Evolutionary conservation across 371 early-diverging fungal genomes (phyloP).

Genomic region (Circinella minor): DNA sequence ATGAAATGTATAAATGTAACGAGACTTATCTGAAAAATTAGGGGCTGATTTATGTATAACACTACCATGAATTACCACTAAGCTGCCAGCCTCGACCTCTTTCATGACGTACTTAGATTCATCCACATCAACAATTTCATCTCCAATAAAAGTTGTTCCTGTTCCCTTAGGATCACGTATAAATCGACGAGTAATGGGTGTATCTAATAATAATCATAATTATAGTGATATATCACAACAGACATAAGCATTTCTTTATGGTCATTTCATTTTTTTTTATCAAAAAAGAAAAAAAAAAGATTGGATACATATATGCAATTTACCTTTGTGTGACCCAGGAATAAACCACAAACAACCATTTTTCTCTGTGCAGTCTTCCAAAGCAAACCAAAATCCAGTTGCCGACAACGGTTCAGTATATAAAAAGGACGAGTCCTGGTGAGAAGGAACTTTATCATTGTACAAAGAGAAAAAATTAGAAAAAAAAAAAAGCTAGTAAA

Average conservation of each 20-base stretch:
- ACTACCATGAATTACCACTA: slow-evolving; percentile 91
- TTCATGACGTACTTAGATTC: slow-evolving; percentile 43
- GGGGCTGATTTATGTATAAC: slow-evolving; percentile 85
- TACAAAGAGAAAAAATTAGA: no score
- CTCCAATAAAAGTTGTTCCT: slow-evolving; percentile 65
- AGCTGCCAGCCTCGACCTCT: slow-evolving; percentile 55
- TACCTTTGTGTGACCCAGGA: slow-evolving; percentile 86
- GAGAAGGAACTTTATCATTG: slow-evolving; percentile 60
- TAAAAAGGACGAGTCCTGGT: slow-evolving; percentile 92
- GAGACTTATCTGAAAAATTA: slow-evolving; percentile 77
- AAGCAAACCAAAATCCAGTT: slow-evolving; percentile 91
- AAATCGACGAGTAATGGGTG: slow-evolving; percentile 77
- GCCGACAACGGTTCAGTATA: slow-evolving; percentile 89
- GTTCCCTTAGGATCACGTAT: slow-evolving; percentile 61
- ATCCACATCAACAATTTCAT: slow-evolving; percentile 38
- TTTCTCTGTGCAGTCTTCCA: slow-evolving; percentile 87
- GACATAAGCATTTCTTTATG: no score
- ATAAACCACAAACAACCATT: slow-evolving; percentile 92
- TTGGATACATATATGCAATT: background rate
- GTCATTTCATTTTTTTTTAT: background rate
- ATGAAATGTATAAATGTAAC: slow-evolving; percentile 95
- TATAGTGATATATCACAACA: background rate
- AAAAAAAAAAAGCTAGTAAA: background rate
- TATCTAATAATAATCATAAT: slow-evolving; percentile 25
- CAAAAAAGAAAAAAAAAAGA: background rate